Percentiles rank a stretch among this genome's conserved stretches.
These are phyloP conservation scores for Trichoderma asperellum DNA, from an alignment of 2,329 filamentous ascomycete genomes.

Conservation along the genomic window DNA sequence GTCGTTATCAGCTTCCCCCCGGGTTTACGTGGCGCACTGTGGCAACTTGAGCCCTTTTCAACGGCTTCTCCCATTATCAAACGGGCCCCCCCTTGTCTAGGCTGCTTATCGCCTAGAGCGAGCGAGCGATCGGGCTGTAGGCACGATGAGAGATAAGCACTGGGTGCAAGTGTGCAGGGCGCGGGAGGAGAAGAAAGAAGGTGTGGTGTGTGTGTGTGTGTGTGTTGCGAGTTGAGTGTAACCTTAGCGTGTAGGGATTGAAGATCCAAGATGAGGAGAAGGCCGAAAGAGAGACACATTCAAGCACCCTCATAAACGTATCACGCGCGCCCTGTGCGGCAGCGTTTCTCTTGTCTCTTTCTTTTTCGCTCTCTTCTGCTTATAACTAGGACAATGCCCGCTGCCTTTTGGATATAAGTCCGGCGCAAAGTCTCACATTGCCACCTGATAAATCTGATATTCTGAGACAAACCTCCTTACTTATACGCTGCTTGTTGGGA, in stretches of 20 bases:
- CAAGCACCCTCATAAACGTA: slow-evolving; percentile 16
- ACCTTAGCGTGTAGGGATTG: background rate
- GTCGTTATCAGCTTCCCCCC: slow-evolving; percentile 17
- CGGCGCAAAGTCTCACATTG: background rate
- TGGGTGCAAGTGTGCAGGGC: background rate
- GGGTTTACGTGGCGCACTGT: background rate
- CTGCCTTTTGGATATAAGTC: background rate
- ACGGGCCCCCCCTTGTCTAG: background rate
- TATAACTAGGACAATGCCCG: background rate
- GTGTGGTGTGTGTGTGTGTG: background rate
- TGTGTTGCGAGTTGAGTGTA: slow-evolving; percentile 6
- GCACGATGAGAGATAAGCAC: slow-evolving; percentile 14
- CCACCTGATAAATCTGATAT: background rate
- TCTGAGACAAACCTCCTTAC: background rate
- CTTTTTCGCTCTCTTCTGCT: background rate
- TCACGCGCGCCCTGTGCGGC: background rate
- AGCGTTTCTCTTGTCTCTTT: background rate
- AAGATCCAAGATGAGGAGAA: slow-evolving; percentile 16
- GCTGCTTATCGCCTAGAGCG: slow-evolving; percentile 14
- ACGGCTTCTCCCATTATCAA: background rate
- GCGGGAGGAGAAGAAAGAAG: background rate
- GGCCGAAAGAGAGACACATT: background rate
- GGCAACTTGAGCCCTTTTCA: slow-evolving; percentile 17
- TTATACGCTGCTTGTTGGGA: background rate
- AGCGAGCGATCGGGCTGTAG: slow-evolving; percentile 2